Percentiles rank a stretch among this genome's conserved stretches.
These are phyloP conservation scores for Podosphaera xanthii DNA, from an alignment of 2,329 filamentous ascomycete species.

Conservation along the genomic window DNA sequence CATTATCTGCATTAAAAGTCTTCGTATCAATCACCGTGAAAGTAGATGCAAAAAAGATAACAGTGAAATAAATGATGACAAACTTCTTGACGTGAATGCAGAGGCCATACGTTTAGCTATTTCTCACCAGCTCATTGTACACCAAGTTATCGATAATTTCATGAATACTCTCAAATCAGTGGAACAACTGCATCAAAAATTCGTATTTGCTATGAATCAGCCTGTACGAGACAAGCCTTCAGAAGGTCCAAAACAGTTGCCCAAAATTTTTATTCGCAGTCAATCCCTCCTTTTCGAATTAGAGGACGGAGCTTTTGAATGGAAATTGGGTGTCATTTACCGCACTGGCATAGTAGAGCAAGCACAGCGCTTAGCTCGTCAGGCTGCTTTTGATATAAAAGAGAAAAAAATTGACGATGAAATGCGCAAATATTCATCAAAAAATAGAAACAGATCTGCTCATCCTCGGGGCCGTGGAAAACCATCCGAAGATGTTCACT, in stretches of 20 bases:
- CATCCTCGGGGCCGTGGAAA: constrained; percentile 15
- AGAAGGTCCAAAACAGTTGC: constrained; percentile 66
- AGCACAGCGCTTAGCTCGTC: constrained; percentile 66
- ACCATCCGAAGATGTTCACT: constrained; percentile 10
- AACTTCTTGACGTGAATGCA: constrained; percentile 58
- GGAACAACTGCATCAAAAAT: constrained; percentile 80
- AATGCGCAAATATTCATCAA: constrained; percentile 27
- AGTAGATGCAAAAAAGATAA: constrained; percentile 41
- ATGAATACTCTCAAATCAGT: constrained; percentile 71
- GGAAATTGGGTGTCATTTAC: constrained; percentile 90
- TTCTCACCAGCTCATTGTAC: constrained; percentile 75
- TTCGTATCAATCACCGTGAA: constrained; percentile 61
- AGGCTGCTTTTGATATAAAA: constrained; percentile 77
- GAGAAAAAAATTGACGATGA: constrained; percentile 61
- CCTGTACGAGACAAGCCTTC: constrained; percentile 72
- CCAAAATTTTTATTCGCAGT: constrained; percentile 62
- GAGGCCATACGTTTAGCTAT: constrained; percentile 76
- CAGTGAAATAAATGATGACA: constrained; percentile 43
- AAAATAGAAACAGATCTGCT: constrained; percentile 30
- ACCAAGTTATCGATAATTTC: constrained; percentile 82
- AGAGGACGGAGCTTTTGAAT: constrained; percentile 91
- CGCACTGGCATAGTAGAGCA: constrained; percentile 74
- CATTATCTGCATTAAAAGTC: constrained; percentile 59
- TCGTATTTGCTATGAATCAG: constrained; percentile 67
- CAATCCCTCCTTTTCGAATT: constrained; percentile 74